Conservation (phyloP, 2,329 filamentous ascomycete species). For the Pleomassaria siparia region DNA sequence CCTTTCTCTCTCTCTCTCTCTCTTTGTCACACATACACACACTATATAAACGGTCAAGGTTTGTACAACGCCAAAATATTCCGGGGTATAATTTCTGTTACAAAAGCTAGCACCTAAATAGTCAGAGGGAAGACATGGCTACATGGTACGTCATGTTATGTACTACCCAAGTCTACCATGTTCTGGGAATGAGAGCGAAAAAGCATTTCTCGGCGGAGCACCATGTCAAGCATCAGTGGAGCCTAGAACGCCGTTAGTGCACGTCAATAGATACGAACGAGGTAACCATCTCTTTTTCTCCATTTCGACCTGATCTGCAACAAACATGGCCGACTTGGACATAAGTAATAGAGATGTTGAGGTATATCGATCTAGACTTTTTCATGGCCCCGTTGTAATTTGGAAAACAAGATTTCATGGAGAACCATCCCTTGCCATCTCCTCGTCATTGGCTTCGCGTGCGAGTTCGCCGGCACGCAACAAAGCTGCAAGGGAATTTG, state of each 20-base stretch:
- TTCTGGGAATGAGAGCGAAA: not conserved
- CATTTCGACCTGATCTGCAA: no score
- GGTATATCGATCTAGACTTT: no score
- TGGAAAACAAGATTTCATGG: conserved; percentile 4
- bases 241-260: not conserved
- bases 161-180: not conserved
- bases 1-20: no score
- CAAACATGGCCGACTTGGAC: no score
- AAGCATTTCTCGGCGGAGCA: not conserved
- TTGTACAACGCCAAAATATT: not conserved
- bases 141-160: not conserved
- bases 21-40: no score
- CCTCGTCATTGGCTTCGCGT: conserved; percentile 34
- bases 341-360: no score
- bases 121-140: not conserved
- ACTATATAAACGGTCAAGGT: not conserved
- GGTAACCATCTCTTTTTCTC: no score
- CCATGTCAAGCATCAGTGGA: not conserved
- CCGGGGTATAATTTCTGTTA: conserved; percentile 5
- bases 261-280: no score
- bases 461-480: conserved; percentile 43
- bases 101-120: conserved; percentile 1
- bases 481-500: conserved; percentile 39
- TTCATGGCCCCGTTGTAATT: not conserved
- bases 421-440: conserved; percentile 23